These are phyloP conservation scores for Odonthalia washingtoniensis DNA, from an alignment of 31 red algal species.

Conservation along the genomic window DNA sequence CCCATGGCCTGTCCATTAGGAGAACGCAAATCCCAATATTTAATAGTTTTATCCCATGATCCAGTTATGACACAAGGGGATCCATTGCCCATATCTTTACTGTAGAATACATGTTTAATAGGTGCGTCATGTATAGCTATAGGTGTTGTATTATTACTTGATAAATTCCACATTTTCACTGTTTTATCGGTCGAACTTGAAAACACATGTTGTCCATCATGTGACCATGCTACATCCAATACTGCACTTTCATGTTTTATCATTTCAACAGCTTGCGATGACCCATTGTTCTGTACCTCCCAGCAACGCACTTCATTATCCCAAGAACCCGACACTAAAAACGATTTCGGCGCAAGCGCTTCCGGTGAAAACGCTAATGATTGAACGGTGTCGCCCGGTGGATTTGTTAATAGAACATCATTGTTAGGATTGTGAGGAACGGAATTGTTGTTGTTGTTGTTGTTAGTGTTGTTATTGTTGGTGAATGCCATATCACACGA, in stretches of 20 bases:
- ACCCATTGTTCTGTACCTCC: constrained; percentile 80
- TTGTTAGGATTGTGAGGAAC: constrained; percentile 87
- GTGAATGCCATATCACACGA: not conserved
- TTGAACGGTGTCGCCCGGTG: constrained; percentile 87
- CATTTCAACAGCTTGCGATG: constrained; percentile 73
- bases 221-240: constrained; percentile 73
- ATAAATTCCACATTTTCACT: constrained; percentile 82
- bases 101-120: constrained; percentile 82
- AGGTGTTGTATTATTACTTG: constrained; percentile 44
- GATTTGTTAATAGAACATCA: constrained; percentile 86
- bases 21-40: constrained; percentile 95
- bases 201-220: constrained; percentile 83
- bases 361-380: constrained; percentile 89
- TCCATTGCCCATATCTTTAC: constrained; percentile 75
- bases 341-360: constrained; percentile 87
- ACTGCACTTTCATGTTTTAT: constrained; percentile 86
- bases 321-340: constrained; percentile 87
- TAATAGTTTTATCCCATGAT: constrained; percentile 92
- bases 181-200: constrained; percentile 84
- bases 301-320: constrained; percentile 95
- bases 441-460: too few relatives aligned
- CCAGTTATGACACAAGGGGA: constrained; percentile 86
- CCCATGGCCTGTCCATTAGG: constrained; percentile 84
- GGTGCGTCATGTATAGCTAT: constrained; percentile 87
- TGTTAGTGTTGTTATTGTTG: too few relatives aligned